Base-by-base conservation (phyloP, 176 grass and related monocot species). In the Rhynchospora tenuis region DNA sequence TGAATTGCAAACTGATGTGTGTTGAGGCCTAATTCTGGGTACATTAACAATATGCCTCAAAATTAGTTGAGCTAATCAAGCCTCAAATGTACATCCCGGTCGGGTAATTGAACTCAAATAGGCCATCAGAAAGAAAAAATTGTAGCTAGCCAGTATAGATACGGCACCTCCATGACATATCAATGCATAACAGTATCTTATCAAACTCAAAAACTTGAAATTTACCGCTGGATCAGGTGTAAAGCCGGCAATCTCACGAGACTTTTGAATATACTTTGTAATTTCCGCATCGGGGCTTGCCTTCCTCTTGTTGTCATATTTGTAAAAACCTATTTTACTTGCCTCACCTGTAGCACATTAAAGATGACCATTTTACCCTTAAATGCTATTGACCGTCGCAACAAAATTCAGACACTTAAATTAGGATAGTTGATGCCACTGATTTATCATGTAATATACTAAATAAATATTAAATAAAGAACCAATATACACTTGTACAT, bases 281-380 rank as follows among this genome's bases (percentile, higher is more conserved):
- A 98, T 93, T 86, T 98, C 88, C 61, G 91, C 89, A 66, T 95
- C 95, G 33, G 95, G 89, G 79, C 26, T 93, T 38, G 95, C 90
- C 79, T 94, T 94, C 67, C 92, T 92, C 83, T 88, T 98, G 59
- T 91, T 87, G 88, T 98, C 95, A 17, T 98, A 98, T 84, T 95
- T 94, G 86, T 98, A 98, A 68, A 98, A 98, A 10, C 95, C 95
- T 58, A 91, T 95, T 67, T 79, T 64, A 72, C 74, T 88, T 10
- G 88, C 96, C 85, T 95, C 93, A 80, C 96, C 96, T 95, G 83
- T 64, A 51, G 54, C 48, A 76, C 73, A 76, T 28, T 55, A 13
- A 50, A 75, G 48, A 75, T 54, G 72, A 28, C 5, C 47, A 75
- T 75, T 54, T 75, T 75, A 75, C 48, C 11, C 73, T 55, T 75